phyloP scores from a whole-genome alignment of 768 basidiomycete species.

The Hemileccinum rubropunctum region DNA sequence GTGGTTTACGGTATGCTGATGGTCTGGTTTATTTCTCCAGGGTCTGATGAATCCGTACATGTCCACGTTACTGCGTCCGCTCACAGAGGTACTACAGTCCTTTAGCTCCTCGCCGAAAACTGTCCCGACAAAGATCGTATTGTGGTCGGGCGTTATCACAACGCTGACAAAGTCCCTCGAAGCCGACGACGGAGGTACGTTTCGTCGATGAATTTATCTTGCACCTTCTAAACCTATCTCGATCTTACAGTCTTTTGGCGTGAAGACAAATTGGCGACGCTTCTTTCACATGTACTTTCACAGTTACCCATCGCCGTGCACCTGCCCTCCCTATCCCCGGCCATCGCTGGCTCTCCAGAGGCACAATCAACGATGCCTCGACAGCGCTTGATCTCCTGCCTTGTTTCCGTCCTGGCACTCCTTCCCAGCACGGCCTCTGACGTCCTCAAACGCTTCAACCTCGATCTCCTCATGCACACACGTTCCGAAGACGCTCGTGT shows the following conservation, averaged over 20 bases:
- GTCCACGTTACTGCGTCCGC: conserved; percentile 67
- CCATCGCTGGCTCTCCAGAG: background rate
- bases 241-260: conserved; percentile 79
- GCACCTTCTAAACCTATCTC: background rate
- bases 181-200: conserved; percentile 78
- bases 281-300: conserved; percentile 56
- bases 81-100: conserved; percentile 57
- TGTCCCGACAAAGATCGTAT: conserved; percentile 32
- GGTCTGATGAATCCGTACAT: conserved; percentile 91
- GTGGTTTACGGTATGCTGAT: background rate
- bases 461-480: conserved; percentile 83
- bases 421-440: conserved; percentile 22
- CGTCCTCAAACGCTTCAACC: conserved; percentile 77
- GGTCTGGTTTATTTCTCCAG: conserved; percentile 35
- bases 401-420: conserved; percentile 14
- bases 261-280: conserved; percentile 68
- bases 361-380: conserved; percentile 2
- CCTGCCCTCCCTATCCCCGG: conserved; percentile 12
- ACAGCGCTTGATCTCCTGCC: conserved; percentile 13
- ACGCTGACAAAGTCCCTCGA: conserved; percentile 67
- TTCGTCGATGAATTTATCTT: background rate
- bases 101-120: conserved; percentile 35
- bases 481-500: conserved; percentile 73
- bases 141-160: conserved; percentile 65
- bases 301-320: conserved; percentile 59